phyloP scores from a whole-genome alignment of 2,329 filamentous ascomycete species.

The Arthrobotrys sinensis region DNA sequence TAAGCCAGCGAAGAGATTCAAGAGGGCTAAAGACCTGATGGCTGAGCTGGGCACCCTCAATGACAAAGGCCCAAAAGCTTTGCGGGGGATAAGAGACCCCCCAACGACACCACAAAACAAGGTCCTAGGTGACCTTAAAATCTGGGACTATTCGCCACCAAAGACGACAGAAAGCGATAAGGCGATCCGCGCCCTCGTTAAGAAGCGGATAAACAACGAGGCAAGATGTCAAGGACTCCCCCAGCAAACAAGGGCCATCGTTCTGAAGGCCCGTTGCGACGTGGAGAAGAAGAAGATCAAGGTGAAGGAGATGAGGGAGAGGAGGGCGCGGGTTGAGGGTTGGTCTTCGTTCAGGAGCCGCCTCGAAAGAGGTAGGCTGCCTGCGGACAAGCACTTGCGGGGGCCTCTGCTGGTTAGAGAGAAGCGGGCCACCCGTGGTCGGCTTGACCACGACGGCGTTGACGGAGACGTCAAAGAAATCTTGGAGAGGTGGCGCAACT shows the following conservation, averaged over 20 bases:
- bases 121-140: constrained; percentile 9
- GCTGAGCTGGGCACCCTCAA: background rate
- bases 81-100: background rate
- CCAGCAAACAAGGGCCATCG: background rate
- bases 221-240: constrained; percentile 1
- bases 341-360: constrained; percentile 38
- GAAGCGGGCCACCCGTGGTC: constrained; percentile 1
- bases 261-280: constrained; percentile 1
- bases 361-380: constrained; percentile 19
- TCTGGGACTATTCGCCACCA: background rate
- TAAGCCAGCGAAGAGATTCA: background rate
- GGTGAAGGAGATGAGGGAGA: background rate
- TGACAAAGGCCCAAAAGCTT: constrained; percentile 27
- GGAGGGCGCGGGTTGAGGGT: background rate
- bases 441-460: background rate
- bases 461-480: constrained; percentile 40
- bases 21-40: constrained; percentile 1
- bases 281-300: constrained; percentile 21
- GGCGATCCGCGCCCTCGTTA: constrained; percentile 24
- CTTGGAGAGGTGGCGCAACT: constrained; percentile 26
- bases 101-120: constrained; percentile 28
- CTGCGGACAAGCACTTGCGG: constrained; percentile 25
- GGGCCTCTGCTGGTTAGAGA: constrained; percentile 6
- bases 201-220: constrained; percentile 19
- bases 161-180: constrained; percentile 27